Evolutionary conservation across 306 rosid genomes (phyloP).

Genomic region (Cicer arietinum): DNA sequence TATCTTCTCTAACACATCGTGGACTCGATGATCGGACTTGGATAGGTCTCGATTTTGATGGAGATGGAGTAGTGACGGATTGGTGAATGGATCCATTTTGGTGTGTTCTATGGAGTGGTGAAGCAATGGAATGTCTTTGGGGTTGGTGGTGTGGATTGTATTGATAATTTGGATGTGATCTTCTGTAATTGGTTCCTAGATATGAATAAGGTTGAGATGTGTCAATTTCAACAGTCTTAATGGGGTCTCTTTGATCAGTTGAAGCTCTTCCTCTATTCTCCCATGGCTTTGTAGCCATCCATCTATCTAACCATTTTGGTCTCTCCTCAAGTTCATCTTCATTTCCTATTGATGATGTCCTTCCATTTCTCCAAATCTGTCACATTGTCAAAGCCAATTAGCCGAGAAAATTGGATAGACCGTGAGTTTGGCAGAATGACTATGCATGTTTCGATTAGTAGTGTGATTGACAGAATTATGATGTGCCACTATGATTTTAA

Average conservation of each 20-base stretch:
- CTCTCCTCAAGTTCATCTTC: slow-evolving; percentile 81
- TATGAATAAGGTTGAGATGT: slow-evolving; percentile 84
- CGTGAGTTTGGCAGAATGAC: too few relatives aligned
- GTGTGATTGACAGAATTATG: too few relatives aligned
- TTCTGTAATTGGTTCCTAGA: slow-evolving; percentile 63
- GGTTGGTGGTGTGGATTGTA: slow-evolving; percentile 66
- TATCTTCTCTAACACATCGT: slow-evolving; percentile 68
- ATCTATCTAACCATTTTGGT: slow-evolving; percentile 79
- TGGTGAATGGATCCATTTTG: slow-evolving; percentile 58
- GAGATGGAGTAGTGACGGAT: slow-evolving; percentile 81
- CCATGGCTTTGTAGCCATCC: slow-evolving; percentile 92
- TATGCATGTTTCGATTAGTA: too few relatives aligned
- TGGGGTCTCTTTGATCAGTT: slow-evolving; percentile 81
- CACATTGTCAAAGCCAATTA: slow-evolving; percentile 32
- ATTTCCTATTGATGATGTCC: slow-evolving; percentile 83
- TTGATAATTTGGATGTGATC: slow-evolving; percentile 73
- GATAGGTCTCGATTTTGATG: slow-evolving; percentile 69
- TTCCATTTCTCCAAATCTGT: slow-evolving; percentile 70
- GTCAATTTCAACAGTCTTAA: slow-evolving; percentile 87
- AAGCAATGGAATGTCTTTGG: slow-evolving; percentile 70
- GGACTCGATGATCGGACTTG: slow-evolving; percentile 91
- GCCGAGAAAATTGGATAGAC: background rate
- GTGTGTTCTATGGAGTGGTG: slow-evolving; percentile 68
- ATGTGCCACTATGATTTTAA: too few relatives aligned
- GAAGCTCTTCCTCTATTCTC: slow-evolving; percentile 85